A percentile compares a stretch with the other conserved stretches of the same genome.
These are phyloP conservation scores for Protomyces macrosporus DNA, from an alignment of 1,139 yeast genomes.

Conservation along the genomic window DNA sequence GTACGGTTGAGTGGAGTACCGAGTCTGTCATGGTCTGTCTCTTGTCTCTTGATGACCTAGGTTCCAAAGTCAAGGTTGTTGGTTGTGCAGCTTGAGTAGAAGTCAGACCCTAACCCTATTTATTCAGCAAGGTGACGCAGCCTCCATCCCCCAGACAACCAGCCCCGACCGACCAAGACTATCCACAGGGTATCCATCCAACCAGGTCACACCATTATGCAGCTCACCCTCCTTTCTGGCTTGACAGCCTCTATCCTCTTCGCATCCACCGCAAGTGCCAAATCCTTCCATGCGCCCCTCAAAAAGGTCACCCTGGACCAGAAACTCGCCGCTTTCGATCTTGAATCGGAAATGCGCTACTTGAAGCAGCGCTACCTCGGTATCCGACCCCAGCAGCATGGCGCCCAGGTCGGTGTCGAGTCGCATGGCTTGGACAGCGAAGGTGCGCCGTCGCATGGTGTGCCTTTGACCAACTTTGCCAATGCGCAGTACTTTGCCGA, in stretches of 20 bases:
- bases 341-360: constrained; percentile 60
- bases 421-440: constrained; percentile 44
- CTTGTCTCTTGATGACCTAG: too few species aligned
- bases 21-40: background rate
- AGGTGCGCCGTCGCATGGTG: constrained; percentile 48
- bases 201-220: background rate
- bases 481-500: constrained; percentile 80
- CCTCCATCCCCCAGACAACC: background rate
- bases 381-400: constrained; percentile 35
- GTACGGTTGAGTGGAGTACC: constrained; percentile 1
- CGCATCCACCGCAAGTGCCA: constrained; percentile 6
- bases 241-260: constrained; percentile 16
- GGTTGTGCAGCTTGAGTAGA: background rate
- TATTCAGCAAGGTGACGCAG: background rate
- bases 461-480: constrained; percentile 84
- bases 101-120: background rate
- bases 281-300: constrained; percentile 17
- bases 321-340: constrained; percentile 40
- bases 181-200: background rate
- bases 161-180: background rate
- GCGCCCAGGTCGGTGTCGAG: constrained; percentile 40
- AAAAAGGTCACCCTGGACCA: constrained; percentile 18
- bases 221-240: constrained; percentile 14
- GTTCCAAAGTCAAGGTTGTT: too few species aligned
- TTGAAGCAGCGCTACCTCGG: constrained; percentile 68